Evolutionary conservation across 1,139 yeast genomes (phyloP).

Genomic region (Geotrichum citri-aurantii): DNA sequence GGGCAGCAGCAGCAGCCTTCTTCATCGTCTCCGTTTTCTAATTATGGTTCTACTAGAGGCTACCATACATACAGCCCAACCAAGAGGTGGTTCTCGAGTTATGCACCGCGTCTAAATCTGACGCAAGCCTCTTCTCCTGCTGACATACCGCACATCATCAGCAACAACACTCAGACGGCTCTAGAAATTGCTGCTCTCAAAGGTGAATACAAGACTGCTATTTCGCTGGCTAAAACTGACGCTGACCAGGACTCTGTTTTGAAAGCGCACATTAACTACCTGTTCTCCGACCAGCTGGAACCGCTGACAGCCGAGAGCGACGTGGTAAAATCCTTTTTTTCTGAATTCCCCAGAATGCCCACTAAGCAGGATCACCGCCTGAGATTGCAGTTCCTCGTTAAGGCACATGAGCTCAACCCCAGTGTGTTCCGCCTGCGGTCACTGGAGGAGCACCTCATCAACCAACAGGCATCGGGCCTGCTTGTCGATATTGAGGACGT

Average conservation of each 20-base stretch:
- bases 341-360: slow-evolving; percentile 32
- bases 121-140: background rate
- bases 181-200: background rate
- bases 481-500: slow-evolving; percentile 30
- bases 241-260: slow-evolving; percentile 7
- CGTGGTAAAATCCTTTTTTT: slow-evolving; percentile 29
- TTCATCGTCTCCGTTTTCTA: slow-evolving; percentile 1
- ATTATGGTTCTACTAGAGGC: slow-evolving; percentile 6
- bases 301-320: slow-evolving; percentile 12
- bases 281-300: slow-evolving; percentile 12
- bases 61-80: slow-evolving; percentile 3
- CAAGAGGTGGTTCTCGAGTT: background rate
- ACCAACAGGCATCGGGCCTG: slow-evolving; percentile 34
- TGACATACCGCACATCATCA: background rate
- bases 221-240: background rate
- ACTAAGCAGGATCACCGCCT: slow-evolving; percentile 35
- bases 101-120: background rate
- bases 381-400: slow-evolving; percentile 39
- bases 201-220: slow-evolving; percentile 16
- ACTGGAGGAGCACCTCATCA: slow-evolving; percentile 26
- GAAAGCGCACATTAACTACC: slow-evolving; percentile 28
- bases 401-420: slow-evolving; percentile 40
- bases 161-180: background rate
- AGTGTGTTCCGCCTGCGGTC: slow-evolving; percentile 30
- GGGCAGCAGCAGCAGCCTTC: background rate